Base-by-base conservation (phyloP, 2,329 filamentous ascomycete species). In the Sphaerulina musiva region DNA sequence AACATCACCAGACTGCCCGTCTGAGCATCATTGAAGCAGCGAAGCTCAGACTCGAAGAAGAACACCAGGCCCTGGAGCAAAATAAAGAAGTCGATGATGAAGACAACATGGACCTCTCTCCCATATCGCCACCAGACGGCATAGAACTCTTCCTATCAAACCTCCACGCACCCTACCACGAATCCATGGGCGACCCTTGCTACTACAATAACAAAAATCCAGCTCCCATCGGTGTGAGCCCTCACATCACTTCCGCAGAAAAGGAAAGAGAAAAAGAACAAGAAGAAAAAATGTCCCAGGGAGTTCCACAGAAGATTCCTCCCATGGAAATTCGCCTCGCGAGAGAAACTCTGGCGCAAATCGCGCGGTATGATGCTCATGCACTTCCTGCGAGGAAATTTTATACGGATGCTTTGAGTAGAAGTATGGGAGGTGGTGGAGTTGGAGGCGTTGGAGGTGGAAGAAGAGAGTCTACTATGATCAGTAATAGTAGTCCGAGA, bases 301-400 rank as follows among this genome's bases (percentile, higher is more conserved):
- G 34, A 7, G 48, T 61, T 9, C 41, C n/a, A 12, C 62, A 61
- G 49, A 51, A 46, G 4, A 47, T 56, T 0, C 55, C 50, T 5
- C 54, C 58, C 5, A 40, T 46, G 12, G 48, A 56, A 23, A 52
- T 62, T 11, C 47, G 34, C 20, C 31, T 52, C 12, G 56, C 57
- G 2, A 59, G 56, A 31, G 54, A 62, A 32, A 47, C 50, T 2
- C 31, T 59, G 7, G 53, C 59, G 17, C 50, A 51, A 20, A 46
- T 65, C 8, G 55, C 53, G 4, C 45, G 45, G 11, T 65, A 65
- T 43, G 62, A 65, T 20, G 32, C 50, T 23, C 58, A 58, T 34
- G 62, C 61, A 6, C 39, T 38, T 39, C 40, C 41, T 23, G 44
- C 51, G 9, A 51, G 40, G 23, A 56, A 60, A 23, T 59, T 57